Evolutionary conservation across 2,329 filamentous ascomycete genomes (phyloP), one percentile per base, ranked within the genome.

Genomic region (Didymella glomerata): DNA sequence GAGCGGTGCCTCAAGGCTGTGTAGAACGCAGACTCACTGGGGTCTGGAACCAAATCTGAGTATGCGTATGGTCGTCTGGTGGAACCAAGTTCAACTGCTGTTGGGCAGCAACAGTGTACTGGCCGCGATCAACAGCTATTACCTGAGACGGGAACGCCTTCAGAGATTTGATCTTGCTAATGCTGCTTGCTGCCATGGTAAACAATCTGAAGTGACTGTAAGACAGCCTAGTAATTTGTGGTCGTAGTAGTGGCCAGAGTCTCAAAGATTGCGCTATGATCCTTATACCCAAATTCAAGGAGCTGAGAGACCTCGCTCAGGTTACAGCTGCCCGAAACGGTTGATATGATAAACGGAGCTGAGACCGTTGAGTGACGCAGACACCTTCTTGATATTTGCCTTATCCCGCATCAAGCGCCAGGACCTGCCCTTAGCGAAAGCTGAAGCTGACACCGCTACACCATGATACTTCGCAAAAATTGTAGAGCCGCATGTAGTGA

Each of bases 21-120:
- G 9, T 34, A 27, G 32, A 6, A 4, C 32, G 14, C 3, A n/a
- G 41, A 24, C 36, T 42, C 13, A 50, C 48, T 7, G 48, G 48
- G 2, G 48, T 50, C 25, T 22, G 48, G 28, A 50, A 50, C 48
- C 48, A 50, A 6, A 42, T 14, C 6, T 50, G 22, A 9, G 48
- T 30, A n/a, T 42, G 25, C 1, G 48, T 50, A 13, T 50, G 36
- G 10, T 42, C 36, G 18, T 50, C 38, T n/a, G 48, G 25, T 30
- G 48, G 36, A 2, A 28, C 9, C 11, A 42, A n/a, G 1, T 50
- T n/a, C 13, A 24, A n/a, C 14, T 42, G 36, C 2, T 18, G 48
- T n/a, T 50, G 24, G 5, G 25, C n/a, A 5, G 48, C n/a, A 18
- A 50, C 3, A 4, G 38, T 50, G 13, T 50, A 50, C 14, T 13